These are phyloP conservation scores for Saccharomyces cerevisiae DNA, from an alignment of 805 yeast genomes.

Conservation along the genomic window DNA sequence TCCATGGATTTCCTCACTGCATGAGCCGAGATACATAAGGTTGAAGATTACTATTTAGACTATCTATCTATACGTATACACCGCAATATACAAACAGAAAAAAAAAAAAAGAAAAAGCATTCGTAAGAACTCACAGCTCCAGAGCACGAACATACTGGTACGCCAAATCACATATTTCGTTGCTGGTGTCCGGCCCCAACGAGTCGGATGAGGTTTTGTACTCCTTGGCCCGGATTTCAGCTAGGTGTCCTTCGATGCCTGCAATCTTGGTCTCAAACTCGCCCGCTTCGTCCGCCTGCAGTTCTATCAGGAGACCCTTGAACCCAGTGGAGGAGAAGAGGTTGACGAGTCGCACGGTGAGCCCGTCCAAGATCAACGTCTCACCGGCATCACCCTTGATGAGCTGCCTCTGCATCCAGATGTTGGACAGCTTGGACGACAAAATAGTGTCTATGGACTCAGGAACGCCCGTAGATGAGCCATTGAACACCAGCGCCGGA, in stretches of 20 bases:
- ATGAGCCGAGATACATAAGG: constrained; percentile 68
- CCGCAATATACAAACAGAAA: background rate
- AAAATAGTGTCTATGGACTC: constrained; percentile 23
- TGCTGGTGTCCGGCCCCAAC: constrained; percentile 7
- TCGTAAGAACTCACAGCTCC: constrained; percentile 9
- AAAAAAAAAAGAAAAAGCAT: background rate
- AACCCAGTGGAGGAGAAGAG: constrained; percentile 29
- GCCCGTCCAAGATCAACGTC: constrained; percentile 17
- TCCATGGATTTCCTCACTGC: constrained; percentile 17
- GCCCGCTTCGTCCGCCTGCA: constrained; percentile 9
- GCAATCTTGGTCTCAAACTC: constrained; percentile 13
- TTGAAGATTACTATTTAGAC: constrained; percentile 44
- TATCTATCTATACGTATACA: background rate
- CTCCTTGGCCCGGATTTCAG: constrained; percentile 15
- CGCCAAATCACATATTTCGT: constrained; percentile 21
- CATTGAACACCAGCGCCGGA: constrained; percentile 12
- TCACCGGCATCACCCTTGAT: constrained; percentile 30
- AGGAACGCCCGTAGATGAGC: constrained; percentile 16
- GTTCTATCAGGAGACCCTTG: constrained; percentile 25
- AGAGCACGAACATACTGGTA: constrained; percentile 25
- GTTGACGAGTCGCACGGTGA: constrained; percentile 22
- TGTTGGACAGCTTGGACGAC: constrained; percentile 21
- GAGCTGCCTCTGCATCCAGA: constrained; percentile 28
- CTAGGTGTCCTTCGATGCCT: constrained; percentile 12
- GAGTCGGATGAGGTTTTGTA: constrained; percentile 15